Evolutionary conservation across 1,284 basidiomycete genomes (phyloP).

Genomic region (Puccinia polysora): DNA sequence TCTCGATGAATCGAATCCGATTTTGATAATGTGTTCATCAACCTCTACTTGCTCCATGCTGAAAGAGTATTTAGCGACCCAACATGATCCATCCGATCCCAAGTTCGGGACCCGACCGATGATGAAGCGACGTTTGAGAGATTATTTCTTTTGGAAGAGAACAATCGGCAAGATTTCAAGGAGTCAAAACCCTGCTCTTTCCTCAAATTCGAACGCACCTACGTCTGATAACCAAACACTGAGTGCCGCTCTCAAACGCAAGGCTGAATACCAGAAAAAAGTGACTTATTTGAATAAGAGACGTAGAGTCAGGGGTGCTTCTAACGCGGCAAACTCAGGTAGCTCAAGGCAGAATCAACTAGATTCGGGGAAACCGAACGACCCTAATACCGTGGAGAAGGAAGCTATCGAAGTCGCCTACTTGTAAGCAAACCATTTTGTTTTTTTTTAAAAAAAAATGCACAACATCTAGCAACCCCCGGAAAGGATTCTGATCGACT

Average conservation of each 20-base stretch:
- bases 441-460: background rate
- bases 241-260: constrained; percentile 64
- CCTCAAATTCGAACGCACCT: background rate
- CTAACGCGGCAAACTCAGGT: constrained; percentile 13
- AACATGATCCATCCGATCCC: constrained; percentile 24
- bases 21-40: constrained; percentile 84
- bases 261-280: constrained; percentile 60
- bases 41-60: constrained; percentile 69
- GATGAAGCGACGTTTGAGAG: constrained; percentile 69
- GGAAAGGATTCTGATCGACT: background rate
- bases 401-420: constrained; percentile 62
- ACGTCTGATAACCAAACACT: constrained; percentile 4
- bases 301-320: constrained; percentile 20
- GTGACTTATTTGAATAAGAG: constrained; percentile 45
- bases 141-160: constrained; percentile 78
- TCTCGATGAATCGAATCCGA: constrained; percentile 56
- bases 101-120: constrained; percentile 55
- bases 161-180: constrained; percentile 55
- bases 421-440: constrained; percentile 57
- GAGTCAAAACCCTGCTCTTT: constrained; percentile 16
- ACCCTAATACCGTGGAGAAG: constrained; percentile 53
- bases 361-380: constrained; percentile 45
- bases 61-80: constrained; percentile 66
- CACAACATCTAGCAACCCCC: too few species aligned
- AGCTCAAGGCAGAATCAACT: constrained; percentile 9